Percentiles rank a stretch among this genome's conserved stretches.
These are phyloP conservation scores for Dovyalis caffra DNA, from an alignment of 345 rosid species.

Conservation along the genomic window DNA sequence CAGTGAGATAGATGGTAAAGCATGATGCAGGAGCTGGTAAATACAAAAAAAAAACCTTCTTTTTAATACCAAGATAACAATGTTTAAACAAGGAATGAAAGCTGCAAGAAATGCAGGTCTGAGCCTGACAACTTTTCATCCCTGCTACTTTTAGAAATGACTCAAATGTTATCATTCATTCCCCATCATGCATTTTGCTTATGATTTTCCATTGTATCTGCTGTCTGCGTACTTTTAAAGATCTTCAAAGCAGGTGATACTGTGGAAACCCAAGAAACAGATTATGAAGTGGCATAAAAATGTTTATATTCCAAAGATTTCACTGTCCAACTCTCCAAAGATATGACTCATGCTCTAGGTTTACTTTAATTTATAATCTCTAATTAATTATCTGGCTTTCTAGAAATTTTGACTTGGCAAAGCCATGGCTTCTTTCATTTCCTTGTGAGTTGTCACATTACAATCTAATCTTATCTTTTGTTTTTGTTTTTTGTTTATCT, in stretches of 20 bases:
- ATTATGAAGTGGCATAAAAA: not conserved
- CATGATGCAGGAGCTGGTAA: not conserved
- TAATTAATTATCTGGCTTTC: not conserved
- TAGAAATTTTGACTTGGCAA: not conserved
- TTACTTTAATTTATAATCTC: not conserved
- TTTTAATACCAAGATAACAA: no score
- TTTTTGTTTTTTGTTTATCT: no score
- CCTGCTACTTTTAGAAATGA: not conserved
- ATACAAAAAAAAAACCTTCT: no score
- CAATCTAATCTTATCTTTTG: not conserved
- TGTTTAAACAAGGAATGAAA: not conserved
- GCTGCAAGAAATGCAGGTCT: not conserved
- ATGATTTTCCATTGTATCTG: not conserved
- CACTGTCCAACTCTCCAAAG: not conserved
- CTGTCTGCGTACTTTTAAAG: not conserved
- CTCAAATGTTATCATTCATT: not conserved
- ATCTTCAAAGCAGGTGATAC: not conserved
- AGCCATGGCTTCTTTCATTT: not conserved
- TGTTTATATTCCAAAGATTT: not conserved
- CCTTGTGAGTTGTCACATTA: not conserved
- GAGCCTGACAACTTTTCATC: not conserved
- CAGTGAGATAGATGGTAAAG: not conserved
- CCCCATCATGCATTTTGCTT: not conserved
- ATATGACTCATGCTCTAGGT: not conserved
- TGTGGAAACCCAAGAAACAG: not conserved